These are phyloP conservation scores for Fusarium piperis DNA, from an alignment of 2,329 filamentous ascomycete genomes.

Conservation along the genomic window DNA sequence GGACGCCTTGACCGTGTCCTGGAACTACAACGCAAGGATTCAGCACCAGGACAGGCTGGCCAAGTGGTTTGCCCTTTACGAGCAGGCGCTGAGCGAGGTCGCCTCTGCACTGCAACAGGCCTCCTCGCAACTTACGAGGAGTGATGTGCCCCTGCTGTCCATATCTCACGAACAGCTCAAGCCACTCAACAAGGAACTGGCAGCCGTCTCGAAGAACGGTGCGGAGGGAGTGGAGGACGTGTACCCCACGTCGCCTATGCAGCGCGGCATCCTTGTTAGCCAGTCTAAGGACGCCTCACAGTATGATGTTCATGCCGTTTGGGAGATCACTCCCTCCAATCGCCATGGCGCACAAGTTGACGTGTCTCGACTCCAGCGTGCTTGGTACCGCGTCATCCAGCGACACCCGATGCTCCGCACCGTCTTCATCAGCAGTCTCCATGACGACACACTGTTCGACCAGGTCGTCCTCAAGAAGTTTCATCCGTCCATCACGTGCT, in stretches of 20 bases:
- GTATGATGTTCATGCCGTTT: slow-evolving; percentile 3
- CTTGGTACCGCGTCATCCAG: slow-evolving; percentile 1
- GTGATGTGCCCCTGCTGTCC: background rate
- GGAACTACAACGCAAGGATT: background rate
- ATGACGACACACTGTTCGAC: background rate
- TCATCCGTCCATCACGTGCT: background rate
- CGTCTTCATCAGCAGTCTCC: slow-evolving; percentile 22
- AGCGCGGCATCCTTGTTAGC: slow-evolving; percentile 12
- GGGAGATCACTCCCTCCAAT: background rate
- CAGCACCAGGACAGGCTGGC: background rate
- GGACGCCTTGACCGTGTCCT: background rate
- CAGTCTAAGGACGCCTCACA: slow-evolving; percentile 9
- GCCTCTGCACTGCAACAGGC: background rate
- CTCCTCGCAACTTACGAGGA: background rate
- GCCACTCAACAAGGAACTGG: slow-evolving; percentile 1
- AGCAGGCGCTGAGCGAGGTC: background rate
- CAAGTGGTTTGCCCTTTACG: background rate
- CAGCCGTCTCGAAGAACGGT: background rate
- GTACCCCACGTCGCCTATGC: slow-evolving; percentile 12
- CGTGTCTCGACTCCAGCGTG: background rate
- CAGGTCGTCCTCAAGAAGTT: slow-evolving; percentile 6
- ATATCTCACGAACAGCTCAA: background rate
- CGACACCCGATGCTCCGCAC: background rate
- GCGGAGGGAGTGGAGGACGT: slow-evolving; percentile 2
- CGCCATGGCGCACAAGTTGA: background rate